Evolutionary conservation across 805 yeast genomes (phyloP), one percentile per base, ranked within the genome.

Genomic region (Spathaspora passalidarum): DNA sequence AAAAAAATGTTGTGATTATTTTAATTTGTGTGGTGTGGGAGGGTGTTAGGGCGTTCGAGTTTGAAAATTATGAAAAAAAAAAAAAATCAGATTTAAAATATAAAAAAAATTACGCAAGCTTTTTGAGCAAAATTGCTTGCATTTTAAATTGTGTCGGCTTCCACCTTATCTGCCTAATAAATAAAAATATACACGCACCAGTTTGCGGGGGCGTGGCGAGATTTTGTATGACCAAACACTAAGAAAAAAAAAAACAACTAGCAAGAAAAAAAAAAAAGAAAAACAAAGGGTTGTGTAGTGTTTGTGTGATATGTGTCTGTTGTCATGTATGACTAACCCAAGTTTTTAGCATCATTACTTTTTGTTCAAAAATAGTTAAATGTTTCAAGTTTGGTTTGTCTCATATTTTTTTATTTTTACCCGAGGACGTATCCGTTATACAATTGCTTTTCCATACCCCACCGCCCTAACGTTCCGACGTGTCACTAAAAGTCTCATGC

Each of bases 51-150:
- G 9, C 10, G n/a, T 10, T 13, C n/a, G 10, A 34, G n/a, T 19
- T 17, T 22, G 41, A 39, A 39, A 39, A 39, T 39, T 25, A 16
- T 29, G 42, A 39, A 29, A 39, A 21, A 21, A 36, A 38, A 38
- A 19, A 36, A 14, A 36, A 9, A 37, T n/a, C 6, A 37, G 14
- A 39, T n/a, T 18, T 10, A 39, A 25, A 14, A 17, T 18, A 17
- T n/a, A 11, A 5, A 16, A 29, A 39, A 39, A 39, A 36, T 4
- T 5, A 13, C n/a, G 13, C 38, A 19, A 36, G 13, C 14, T 26
- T 26, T n/a, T n/a, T 13, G 6, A 29, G 34, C 5, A 29, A n/a
- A 29, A 8, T 29, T 29, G 16, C 34, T 29, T 6, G 17, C 14
- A 29, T 29, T 29, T 29, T 29, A 29, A 29, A 29, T 29, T n/a